These are phyloP conservation scores for Rhizodiscina lignyota DNA, from an alignment of 495 filamentous ascomycete species.

Conservation along the genomic window DNA sequence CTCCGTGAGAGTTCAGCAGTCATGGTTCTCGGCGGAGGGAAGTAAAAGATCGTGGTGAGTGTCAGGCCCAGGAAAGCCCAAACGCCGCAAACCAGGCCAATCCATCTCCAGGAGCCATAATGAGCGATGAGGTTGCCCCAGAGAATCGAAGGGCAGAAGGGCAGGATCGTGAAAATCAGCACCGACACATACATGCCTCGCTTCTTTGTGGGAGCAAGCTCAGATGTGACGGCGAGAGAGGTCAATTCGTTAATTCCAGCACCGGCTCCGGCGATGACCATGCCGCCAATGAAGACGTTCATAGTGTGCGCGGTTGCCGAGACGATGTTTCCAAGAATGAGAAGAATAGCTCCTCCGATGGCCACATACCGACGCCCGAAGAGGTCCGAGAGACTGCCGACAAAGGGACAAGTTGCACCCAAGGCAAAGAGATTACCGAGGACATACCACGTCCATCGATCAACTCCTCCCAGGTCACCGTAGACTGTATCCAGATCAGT, in stretches of 20 bases:
- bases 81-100: constrained; percentile 41
- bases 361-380: constrained; percentile 55
- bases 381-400: constrained; percentile 56
- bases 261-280: constrained; percentile 44
- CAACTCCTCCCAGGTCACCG: constrained; percentile 42
- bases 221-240: constrained; percentile 47
- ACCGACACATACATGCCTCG: constrained; percentile 54
- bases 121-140: constrained; percentile 53
- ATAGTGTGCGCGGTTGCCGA: constrained; percentile 45
- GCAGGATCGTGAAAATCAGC: constrained; percentile 51
- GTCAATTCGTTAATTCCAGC: constrained; percentile 51
- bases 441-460: constrained; percentile 60
- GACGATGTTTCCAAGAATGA: constrained; percentile 51
- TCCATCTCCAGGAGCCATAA: constrained; percentile 44
- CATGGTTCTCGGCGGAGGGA: constrained; percentile 44
- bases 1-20: constrained; percentile 29
- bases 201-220: constrained; percentile 51
- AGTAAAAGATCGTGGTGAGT: constrained; percentile 47
- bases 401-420: constrained; percentile 55
- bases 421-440: constrained; percentile 51
- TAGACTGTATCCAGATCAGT: no score
- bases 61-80: constrained; percentile 47
- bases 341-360: constrained; percentile 39
- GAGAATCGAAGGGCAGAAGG: constrained; percentile 51
- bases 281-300: constrained; percentile 54